These are phyloP conservation scores for Mollisia scopiformis DNA, from an alignment of 2,329 filamentous ascomycete species.

Conservation along the genomic window DNA sequence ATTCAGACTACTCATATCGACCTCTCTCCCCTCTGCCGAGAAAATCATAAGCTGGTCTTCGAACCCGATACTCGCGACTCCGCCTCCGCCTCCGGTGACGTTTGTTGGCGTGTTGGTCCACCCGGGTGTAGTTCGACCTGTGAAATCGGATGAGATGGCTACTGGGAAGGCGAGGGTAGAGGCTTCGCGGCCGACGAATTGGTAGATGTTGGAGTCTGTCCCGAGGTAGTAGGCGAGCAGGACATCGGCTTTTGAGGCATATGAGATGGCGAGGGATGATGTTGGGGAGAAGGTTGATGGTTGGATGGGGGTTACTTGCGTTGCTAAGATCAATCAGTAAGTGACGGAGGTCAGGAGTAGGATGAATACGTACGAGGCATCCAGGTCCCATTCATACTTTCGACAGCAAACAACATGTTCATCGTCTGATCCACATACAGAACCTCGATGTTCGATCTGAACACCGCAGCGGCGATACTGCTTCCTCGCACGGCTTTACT, in stretches of 20 bases:
- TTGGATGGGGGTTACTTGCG: background rate
- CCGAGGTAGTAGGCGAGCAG: background rate
- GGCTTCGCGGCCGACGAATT: background rate
- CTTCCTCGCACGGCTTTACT: slow-evolving; percentile 4
- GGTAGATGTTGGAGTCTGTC: background rate
- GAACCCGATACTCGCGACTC: slow-evolving; percentile 2
- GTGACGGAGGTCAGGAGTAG: background rate
- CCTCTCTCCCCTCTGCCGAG: background rate
- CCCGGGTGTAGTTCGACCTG: background rate
- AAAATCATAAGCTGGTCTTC: slow-evolving; percentile 8
- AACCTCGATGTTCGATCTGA: slow-evolving; percentile 1
- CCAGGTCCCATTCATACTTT: slow-evolving; percentile 7
- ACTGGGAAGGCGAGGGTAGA: background rate
- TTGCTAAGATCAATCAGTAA: background rate
- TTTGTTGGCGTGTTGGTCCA: slow-evolving; percentile 4
- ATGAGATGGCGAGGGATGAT: slow-evolving; percentile 1
- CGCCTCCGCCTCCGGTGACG: background rate
- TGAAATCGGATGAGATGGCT: background rate
- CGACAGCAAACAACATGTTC: slow-evolving; percentile 3
- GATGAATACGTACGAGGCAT: background rate
- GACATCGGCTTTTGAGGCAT: background rate
- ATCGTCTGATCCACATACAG: slow-evolving; percentile 3
- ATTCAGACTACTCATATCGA: background rate
- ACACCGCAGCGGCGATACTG: background rate
- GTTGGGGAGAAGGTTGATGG: background rate